phyloP scores from a whole-genome alignment of 2,329 filamentous ascomycete species.

The Allantophomopsis lycopodina region DNA sequence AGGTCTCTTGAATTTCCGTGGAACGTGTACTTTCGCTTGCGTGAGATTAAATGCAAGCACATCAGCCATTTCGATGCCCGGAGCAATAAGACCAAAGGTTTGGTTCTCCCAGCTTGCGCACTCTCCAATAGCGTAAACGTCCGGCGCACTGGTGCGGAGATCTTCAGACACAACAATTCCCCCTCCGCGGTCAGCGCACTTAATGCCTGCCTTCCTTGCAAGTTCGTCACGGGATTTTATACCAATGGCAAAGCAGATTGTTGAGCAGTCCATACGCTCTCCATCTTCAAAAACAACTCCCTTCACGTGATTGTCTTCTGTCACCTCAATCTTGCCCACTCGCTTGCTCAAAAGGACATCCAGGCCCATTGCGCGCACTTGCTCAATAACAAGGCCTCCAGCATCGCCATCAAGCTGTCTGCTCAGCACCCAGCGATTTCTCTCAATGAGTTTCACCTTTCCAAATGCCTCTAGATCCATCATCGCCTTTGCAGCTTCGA shows the following conservation, averaged over 20 bases:
- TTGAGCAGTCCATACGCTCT: conserved; percentile 61
- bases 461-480: conserved; percentile 66
- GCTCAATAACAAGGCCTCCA: conserved; percentile 67
- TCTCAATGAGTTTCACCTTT: conserved; percentile 66
- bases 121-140: conserved; percentile 81
- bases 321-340: conserved; percentile 58
- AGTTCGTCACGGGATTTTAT: conserved; percentile 72
- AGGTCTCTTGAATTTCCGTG: conserved; percentile 61
- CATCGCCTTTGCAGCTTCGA: conserved; percentile 88
- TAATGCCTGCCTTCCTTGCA: conserved; percentile 54
- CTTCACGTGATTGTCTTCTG: conserved; percentile 51
- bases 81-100: conserved; percentile 79
- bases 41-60: conserved; percentile 85
- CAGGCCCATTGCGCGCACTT: conserved; percentile 64
- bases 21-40: conserved; percentile 58
- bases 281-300: conserved; percentile 75
- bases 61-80: conserved; percentile 86
- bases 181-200: conserved; percentile 58
- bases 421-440: conserved; percentile 71
- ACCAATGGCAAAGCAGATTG: conserved; percentile 82
- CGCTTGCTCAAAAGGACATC: conserved; percentile 69
- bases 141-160: conserved; percentile 54
- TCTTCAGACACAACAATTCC: conserved; percentile 59
- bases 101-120: conserved; percentile 83
- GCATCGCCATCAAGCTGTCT: conserved; percentile 74